Evolutionary conservation across 257 asterid genomes (phyloP).

Genomic region (Echium plantagineum): DNA sequence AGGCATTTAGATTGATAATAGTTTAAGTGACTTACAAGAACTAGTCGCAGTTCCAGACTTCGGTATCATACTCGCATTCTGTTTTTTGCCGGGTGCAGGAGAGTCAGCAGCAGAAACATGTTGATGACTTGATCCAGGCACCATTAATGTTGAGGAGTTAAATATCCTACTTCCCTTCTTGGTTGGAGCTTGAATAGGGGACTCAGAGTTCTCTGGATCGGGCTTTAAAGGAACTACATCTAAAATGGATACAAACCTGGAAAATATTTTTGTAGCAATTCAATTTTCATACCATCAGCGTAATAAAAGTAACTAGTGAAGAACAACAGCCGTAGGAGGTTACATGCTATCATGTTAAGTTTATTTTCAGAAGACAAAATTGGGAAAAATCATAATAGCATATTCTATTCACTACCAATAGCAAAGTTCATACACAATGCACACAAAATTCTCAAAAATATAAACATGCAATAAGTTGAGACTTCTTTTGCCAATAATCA

Average conservation of each 20-base stretch:
- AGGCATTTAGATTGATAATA: slow-evolving; percentile 13
- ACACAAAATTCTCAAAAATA: not conserved
- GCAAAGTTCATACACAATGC: no score
- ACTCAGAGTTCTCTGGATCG: slow-evolving; percentile 44
- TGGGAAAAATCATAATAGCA: no score
- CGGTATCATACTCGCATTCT: slow-evolving; percentile 17
- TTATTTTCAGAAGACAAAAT: no score
- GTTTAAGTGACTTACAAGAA: slow-evolving; percentile 22
- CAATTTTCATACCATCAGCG: not conserved
- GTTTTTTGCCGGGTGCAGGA: slow-evolving; percentile 21
- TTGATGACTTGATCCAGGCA: slow-evolving; percentile 50
- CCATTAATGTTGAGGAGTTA: slow-evolving; percentile 79
- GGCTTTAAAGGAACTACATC: slow-evolving; percentile 86
- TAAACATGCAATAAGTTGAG: not conserved
- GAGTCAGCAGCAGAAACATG: slow-evolving; percentile 24
- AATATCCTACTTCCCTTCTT: slow-evolving; percentile 44
- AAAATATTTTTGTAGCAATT: slow-evolving; percentile 5
- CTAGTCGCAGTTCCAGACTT: slow-evolving; percentile 17
- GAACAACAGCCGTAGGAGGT: not conserved
- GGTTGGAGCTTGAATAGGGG: slow-evolving; percentile 19
- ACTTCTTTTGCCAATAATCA: slow-evolving; percentile 8
- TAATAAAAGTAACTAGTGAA: not conserved
- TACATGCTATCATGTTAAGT: no score
- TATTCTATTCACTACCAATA: no score
- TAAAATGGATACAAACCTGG: slow-evolving; percentile 73